A percentile compares a stretch with the other conserved stretches of the same genome.
phyloP scores from a whole-genome alignment of 192 early-diverging fungal species.

The Lobosporangium transversale region DNA sequence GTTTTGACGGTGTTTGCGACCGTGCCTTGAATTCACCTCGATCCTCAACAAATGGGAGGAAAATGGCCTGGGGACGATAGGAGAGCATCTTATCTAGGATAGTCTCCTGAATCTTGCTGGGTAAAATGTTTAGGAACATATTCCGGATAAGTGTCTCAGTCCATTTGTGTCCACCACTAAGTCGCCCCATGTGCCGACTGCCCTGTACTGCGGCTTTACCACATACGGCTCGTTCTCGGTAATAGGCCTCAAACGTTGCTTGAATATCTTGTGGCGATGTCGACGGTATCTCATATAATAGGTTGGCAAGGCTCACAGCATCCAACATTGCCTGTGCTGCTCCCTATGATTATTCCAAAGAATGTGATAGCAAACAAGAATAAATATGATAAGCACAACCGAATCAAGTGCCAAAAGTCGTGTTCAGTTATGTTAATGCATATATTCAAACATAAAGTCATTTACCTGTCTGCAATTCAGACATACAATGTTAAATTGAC shows the following conservation, averaged over 20 bases:
- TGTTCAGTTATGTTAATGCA: not conserved
- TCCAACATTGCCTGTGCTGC: constrained; percentile 47
- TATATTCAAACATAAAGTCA: not conserved
- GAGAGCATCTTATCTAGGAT: constrained; percentile 35
- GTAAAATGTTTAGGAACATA: constrained; percentile 45
- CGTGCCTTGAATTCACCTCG: constrained; percentile 27
- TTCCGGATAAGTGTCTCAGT: constrained; percentile 21
- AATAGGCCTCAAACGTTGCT: constrained; percentile 21
- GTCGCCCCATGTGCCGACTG: constrained; percentile 39
- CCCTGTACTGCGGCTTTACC: constrained; percentile 46
- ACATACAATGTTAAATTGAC: too few relatives aligned
- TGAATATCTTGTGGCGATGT: constrained; percentile 7
- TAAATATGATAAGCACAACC: not conserved
- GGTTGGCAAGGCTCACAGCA: constrained; percentile 34
- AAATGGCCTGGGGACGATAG: constrained; percentile 27
- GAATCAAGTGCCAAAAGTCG: not conserved
- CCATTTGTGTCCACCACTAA: constrained; percentile 38
- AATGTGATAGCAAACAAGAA: too few relatives aligned
- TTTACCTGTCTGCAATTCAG: too few relatives aligned
- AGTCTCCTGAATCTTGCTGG: constrained; percentile 20
- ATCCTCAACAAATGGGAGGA: constrained; percentile 31
- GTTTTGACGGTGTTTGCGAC: constrained; percentile 5
- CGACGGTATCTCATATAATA: constrained; percentile 19
- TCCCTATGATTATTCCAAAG: too few relatives aligned
- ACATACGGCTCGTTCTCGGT: constrained; percentile 13